Evolutionary conservation across 805 yeast genomes (phyloP).

Genomic region (Pichia rugopelliculosa): DNA sequence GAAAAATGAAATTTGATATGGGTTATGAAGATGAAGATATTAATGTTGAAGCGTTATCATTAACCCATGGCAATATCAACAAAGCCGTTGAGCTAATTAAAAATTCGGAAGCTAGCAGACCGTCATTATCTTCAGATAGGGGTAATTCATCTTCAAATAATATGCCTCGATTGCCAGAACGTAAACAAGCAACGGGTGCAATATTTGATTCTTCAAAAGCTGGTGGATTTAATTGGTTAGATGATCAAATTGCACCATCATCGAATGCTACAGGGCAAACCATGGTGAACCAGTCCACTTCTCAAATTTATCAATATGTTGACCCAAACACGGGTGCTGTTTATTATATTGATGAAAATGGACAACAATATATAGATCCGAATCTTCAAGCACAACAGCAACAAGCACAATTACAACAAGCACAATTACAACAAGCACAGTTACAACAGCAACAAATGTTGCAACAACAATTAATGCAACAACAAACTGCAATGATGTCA

Average conservation of each 20-base stretch:
- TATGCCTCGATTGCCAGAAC: constrained; percentile 43
- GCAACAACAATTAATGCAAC: constrained; percentile 19
- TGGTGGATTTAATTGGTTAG: constrained; percentile 32
- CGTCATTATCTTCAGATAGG: neutral
- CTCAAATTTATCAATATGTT: constrained; percentile 60
- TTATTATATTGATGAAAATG: constrained; percentile 58
- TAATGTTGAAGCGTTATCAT: constrained; percentile 54
- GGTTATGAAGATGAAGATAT: constrained; percentile 54
- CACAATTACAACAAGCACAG: constrained; percentile 22
- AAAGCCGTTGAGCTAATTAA: constrained; percentile 53
- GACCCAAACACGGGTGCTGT: constrained; percentile 67
- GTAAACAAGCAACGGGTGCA: constrained; percentile 29
- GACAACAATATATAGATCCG: constrained; percentile 54
- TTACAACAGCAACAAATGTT: constrained; percentile 19
- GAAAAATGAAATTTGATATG: constrained; percentile 38
- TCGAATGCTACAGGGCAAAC: constrained; percentile 19
- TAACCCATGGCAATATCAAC: constrained; percentile 52
- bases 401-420: constrained; percentile 23
- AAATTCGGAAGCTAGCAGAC: constrained; percentile 24
- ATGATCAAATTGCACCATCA: constrained; percentile 12
- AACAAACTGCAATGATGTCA: constrained; percentile 24
- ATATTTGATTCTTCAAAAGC: constrained; percentile 26
- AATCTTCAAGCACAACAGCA: constrained; percentile 26
- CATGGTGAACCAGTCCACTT: constrained; percentile 15
- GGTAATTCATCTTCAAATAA: constrained; percentile 25